These are phyloP conservation scores for Micractinium sp. DNA, from an alignment of 139 green algal species.

Conservation along the genomic window DNA sequence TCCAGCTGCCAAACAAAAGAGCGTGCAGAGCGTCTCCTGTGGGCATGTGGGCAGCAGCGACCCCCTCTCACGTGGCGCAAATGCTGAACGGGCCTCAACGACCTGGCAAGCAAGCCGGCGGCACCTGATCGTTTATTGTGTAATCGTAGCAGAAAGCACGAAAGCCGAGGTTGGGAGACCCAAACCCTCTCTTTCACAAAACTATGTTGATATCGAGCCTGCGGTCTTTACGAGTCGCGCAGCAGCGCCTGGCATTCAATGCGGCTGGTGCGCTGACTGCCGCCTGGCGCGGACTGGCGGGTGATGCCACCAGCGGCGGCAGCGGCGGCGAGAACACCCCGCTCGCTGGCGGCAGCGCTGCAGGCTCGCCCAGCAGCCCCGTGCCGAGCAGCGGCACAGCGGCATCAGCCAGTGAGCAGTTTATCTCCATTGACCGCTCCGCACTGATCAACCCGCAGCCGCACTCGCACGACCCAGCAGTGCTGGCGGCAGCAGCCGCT, in stretches of 20 bases:
- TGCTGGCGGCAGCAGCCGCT: neutral
- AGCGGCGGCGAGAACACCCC: neutral
- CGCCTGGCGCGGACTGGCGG: slow-evolving; percentile 2
- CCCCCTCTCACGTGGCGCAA: too few relatives aligned
- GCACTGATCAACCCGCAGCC: slow-evolving; percentile 23
- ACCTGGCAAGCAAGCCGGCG: too few relatives aligned
- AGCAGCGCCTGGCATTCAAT: neutral
- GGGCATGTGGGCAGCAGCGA: too few relatives aligned
- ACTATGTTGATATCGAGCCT: neutral
- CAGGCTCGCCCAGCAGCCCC: neutral
- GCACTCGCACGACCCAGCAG: slow-evolving; percentile 31
- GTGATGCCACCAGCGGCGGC: neutral
- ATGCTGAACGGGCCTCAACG: too few relatives aligned
- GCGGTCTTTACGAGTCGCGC: neutral
- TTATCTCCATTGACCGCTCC: slow-evolving; percentile 52
- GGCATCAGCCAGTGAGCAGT: neutral
- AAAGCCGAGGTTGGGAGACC: too few relatives aligned
- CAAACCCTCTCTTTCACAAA: too few relatives aligned
- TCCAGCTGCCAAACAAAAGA: too few relatives aligned
- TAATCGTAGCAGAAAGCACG: too few relatives aligned
- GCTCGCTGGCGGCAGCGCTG: neutral
- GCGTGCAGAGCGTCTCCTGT: too few relatives aligned
- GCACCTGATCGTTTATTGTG: too few relatives aligned
- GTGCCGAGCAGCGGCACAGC: neutral
- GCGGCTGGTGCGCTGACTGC: neutral